A percentile compares a stretch with the other conserved stretches of the same genome.
Evolutionary conservation across 192 early-diverging fungal genomes (phyloP).

Genomic region (Podila clonocystis): DNA sequence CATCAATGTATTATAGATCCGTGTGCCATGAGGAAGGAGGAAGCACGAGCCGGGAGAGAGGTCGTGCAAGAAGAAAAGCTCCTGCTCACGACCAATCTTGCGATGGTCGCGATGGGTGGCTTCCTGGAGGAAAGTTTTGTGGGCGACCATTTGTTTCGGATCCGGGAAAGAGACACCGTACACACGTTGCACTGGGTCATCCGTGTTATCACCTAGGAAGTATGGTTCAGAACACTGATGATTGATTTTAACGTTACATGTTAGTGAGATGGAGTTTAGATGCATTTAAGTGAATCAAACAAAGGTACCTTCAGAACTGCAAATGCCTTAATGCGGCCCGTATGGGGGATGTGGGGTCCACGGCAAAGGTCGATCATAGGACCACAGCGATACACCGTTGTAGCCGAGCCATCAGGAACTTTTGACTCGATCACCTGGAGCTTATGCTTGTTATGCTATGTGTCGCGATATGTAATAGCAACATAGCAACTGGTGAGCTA

Average conservation of each 20-base stretch:
- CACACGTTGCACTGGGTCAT: slow-evolving; percentile 97
- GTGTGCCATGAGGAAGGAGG: slow-evolving; percentile 93
- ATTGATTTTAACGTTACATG: too few relatives aligned
- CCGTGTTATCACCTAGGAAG: slow-evolving; percentile 95
- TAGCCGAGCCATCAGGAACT: slow-evolving; percentile 91
- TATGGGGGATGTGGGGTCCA: slow-evolving; percentile 95
- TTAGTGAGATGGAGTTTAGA: too few relatives aligned
- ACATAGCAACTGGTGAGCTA: too few relatives aligned
- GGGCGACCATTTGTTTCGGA: slow-evolving; percentile 91
- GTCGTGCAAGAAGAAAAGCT: slow-evolving; percentile 98
- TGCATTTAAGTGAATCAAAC: too few relatives aligned
- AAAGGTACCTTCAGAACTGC: slow-evolving; percentile 80
- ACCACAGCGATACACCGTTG: slow-evolving; percentile 98
- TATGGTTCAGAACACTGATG: too few relatives aligned
- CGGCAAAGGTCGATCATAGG: slow-evolving; percentile 97
- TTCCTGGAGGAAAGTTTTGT: slow-evolving; percentile 93
- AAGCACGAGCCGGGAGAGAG: slow-evolving; percentile 93
- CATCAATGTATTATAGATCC: slow-evolving; percentile 95
- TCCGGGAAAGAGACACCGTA: slow-evolving; percentile 99
- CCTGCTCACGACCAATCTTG: slow-evolving; percentile 96
- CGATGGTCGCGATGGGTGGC: slow-evolving; percentile 95
- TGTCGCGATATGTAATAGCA: too few relatives aligned
- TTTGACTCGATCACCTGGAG: slow-evolving; percentile 91
- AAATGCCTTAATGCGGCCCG: slow-evolving; percentile 92
- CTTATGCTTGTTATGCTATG: slow-evolving; percentile 94